phyloP scores from a whole-genome alignment of 2,329 filamentous ascomycete species.

The Lachnellula hyalina region DNA sequence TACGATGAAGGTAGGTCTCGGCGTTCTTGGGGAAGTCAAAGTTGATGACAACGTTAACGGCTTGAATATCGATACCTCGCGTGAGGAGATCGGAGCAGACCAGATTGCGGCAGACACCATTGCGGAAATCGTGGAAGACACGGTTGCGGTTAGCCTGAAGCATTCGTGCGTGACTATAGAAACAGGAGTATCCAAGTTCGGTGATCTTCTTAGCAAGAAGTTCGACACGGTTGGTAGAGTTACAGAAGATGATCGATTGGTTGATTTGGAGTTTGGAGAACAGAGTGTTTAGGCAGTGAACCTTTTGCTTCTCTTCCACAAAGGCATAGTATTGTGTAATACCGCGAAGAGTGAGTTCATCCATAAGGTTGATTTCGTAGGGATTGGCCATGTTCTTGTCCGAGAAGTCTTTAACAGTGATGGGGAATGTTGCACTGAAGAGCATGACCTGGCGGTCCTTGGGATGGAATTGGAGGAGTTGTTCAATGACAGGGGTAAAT shows the following conservation, averaged over 20 bases:
- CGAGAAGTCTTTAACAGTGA: conserved; percentile 96
- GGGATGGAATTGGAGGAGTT: conserved; percentile 89
- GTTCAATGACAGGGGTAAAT: conserved; percentile 96
- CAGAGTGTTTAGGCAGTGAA: conserved; percentile 96
- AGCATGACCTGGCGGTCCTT: conserved; percentile 99
- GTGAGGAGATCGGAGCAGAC: conserved; percentile 97
- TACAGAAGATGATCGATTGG: conserved; percentile 99
- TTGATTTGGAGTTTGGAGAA: conserved; percentile 99
- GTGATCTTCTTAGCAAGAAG: conserved; percentile 98
- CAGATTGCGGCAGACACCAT: conserved; percentile 94
- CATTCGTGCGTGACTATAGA: conserved; percentile 99
- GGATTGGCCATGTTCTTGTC: conserved; percentile 97
- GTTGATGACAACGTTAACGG: conserved; percentile 99
- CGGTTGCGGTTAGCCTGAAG: conserved; percentile 94
- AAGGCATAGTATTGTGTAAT: conserved; percentile 99
- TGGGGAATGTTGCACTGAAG: conserved; percentile 94
- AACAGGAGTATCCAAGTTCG: conserved; percentile 97
- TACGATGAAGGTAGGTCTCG: conserved; percentile 96
- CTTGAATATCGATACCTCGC: conserved; percentile 98
- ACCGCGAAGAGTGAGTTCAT: conserved; percentile 93
- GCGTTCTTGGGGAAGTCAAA: conserved; percentile 99
- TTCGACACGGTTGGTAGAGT: conserved; percentile 97
- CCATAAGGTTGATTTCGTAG: conserved; percentile 99
- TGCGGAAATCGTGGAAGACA: conserved; percentile 98
- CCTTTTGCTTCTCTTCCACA: conserved; percentile 98